Evolutionary conservation across 1,284 basidiomycete species (phyloP).

Genomic region (Ceratobasidium papillatum): DNA sequence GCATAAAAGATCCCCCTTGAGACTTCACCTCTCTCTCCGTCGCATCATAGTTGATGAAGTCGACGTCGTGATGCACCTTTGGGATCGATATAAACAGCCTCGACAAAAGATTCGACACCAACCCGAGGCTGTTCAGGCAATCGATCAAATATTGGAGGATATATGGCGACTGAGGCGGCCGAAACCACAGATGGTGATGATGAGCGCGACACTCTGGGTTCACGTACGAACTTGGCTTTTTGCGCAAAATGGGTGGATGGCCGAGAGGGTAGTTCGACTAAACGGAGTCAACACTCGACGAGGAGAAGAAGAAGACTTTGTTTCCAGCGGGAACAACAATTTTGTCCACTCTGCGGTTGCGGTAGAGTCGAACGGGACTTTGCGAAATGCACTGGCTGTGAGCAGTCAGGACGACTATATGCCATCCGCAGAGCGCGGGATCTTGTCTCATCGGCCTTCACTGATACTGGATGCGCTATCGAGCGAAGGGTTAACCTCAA

Average conservation of each 20-base stretch:
- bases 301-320: not conserved
- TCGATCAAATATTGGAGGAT: constrained; percentile 34
- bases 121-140: constrained; percentile 26
- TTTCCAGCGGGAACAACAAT: constrained; percentile 4
- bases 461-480: constrained; percentile 2
- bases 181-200: constrained; percentile 63
- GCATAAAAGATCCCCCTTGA: constrained; percentile 57
- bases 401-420: not conserved
- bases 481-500: not conserved
- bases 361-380: constrained; percentile 59
- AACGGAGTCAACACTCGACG: constrained; percentile 10
- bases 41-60: constrained; percentile 75
- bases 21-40: constrained; percentile 50
- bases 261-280: constrained; percentile 47
- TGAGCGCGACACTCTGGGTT: constrained; percentile 72
- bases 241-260: constrained; percentile 46
- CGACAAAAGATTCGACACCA: not conserved
- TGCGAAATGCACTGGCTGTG: constrained; percentile 35
- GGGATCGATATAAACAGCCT: constrained; percentile 44
- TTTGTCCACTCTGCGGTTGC: constrained; percentile 69
- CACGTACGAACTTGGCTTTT: constrained; percentile 63
- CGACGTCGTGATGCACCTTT: constrained; percentile 69
- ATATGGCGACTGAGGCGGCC: constrained; percentile 26
- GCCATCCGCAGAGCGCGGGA: constrained; percentile 1
- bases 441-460: constrained; percentile 24